Evolutionary conservation across 805 yeast species (phyloP).

Genomic region (Aciculoconidium aculeatum): DNA sequence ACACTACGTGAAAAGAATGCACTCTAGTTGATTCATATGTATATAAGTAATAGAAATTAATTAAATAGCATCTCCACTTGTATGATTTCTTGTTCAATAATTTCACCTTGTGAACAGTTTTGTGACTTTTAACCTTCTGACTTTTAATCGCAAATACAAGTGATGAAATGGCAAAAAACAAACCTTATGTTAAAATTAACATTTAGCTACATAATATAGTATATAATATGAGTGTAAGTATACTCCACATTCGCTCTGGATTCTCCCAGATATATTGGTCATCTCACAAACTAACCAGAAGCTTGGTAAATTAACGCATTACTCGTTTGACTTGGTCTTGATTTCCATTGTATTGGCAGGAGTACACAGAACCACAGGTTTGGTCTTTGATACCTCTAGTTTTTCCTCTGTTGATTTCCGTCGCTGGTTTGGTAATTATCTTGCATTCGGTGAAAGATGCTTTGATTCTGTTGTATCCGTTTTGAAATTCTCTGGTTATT

Average conservation of each 20-base stretch:
- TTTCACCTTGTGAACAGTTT: no score
- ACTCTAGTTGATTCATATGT: constrained; percentile 2
- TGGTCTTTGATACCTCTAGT: constrained; percentile 45
- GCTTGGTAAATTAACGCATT: constrained; percentile 66
- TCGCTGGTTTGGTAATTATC: constrained; percentile 45
- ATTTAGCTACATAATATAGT: no score
- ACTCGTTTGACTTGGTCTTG: constrained; percentile 70
- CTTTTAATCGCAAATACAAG: no score
- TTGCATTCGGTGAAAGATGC: constrained; percentile 56
- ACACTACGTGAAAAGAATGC: constrained; percentile 38
- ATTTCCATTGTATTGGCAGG: constrained; percentile 83
- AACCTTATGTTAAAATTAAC: no score
- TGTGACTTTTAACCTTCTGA: no score
- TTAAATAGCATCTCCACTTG: no score
- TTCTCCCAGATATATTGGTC: background rate
- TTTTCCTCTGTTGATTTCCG: constrained; percentile 45
- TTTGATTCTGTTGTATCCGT: constrained; percentile 44
- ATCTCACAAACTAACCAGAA: constrained; percentile 10
- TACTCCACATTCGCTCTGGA: no score
- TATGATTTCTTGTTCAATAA: no score
- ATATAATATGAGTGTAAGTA: no score
- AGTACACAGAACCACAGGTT: constrained; percentile 76
- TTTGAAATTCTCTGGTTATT: constrained; percentile 45
- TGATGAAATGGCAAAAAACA: no score
- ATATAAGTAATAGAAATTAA: constrained; percentile 1